Conservation (phyloP, 805 yeast genomes). For the Monosporozyma servazzii region DNA sequence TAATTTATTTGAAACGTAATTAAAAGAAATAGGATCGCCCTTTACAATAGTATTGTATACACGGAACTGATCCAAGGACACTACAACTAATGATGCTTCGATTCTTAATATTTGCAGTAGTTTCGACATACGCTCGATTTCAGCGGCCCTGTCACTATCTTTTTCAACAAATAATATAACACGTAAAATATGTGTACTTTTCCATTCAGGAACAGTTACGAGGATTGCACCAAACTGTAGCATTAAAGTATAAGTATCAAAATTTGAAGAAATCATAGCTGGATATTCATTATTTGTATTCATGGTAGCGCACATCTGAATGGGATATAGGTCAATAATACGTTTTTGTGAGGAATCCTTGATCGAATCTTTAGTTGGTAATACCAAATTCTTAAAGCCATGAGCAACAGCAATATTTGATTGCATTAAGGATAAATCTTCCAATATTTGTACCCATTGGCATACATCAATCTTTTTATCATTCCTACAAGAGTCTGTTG, state of each 20-base stretch:
- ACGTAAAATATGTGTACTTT: constrained; percentile 59
- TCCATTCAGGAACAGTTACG: constrained; percentile 91
- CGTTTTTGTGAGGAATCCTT: constrained; percentile 29
- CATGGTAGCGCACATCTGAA: constrained; percentile 87
- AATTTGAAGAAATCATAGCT: constrained; percentile 69
- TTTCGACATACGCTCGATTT: constrained; percentile 48
- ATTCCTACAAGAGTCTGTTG: constrained; percentile 70
- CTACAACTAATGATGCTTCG: constrained; percentile 68
- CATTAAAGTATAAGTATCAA: constrained; percentile 91
- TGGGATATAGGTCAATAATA: constrained; percentile 86
- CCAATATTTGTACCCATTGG: constrained; percentile 89
- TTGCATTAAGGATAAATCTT: constrained; percentile 79
- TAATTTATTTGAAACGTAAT: constrained; percentile 42
- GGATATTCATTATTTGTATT: constrained; percentile 13
- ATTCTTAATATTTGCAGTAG: constrained; percentile 73
- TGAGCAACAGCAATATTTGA: constrained; percentile 91
- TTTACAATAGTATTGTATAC: constrained; percentile 70
- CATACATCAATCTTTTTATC: constrained; percentile 60
- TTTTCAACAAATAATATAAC: constrained; percentile 87
- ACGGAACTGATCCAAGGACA: constrained; percentile 50
- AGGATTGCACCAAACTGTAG: constrained; percentile 89
- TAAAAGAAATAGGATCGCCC: constrained; percentile 42
- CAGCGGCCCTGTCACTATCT: constrained; percentile 60
- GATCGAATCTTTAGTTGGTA: constrained; percentile 43
- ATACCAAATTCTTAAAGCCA: constrained; percentile 58